Conservation (phyloP, 2,329 filamentous ascomycete genomes). For the Blastomyces gilchristii region DNA sequence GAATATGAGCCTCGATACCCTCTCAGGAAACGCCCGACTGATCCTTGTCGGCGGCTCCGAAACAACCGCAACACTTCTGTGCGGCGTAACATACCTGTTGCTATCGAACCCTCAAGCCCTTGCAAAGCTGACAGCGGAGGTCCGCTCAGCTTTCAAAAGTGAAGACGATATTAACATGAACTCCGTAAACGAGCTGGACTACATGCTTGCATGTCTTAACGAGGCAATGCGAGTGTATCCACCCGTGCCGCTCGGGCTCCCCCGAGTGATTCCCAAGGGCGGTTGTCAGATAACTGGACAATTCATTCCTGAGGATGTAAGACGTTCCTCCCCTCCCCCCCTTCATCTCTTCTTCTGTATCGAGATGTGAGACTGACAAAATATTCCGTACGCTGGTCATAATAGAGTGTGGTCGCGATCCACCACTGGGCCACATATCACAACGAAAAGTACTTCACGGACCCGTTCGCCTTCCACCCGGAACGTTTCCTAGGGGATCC, state of each 20-base stretch:
- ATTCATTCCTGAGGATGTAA: constrained; percentile 25
- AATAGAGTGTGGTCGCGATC: constrained; percentile 35
- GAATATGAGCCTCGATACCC: constrained; percentile 22
- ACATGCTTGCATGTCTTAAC: constrained; percentile 35
- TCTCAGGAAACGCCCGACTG: constrained; percentile 25
- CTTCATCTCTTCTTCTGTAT: too few relatives aligned
- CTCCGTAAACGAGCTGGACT: constrained; percentile 25
- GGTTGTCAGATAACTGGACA: constrained; percentile 29
- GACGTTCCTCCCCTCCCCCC: background rate
- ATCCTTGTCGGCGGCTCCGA: constrained; percentile 38
- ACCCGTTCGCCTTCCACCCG: constrained; percentile 39
- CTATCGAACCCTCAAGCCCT: constrained; percentile 25
- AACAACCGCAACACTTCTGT: constrained; percentile 38
- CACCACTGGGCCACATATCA: constrained; percentile 40
- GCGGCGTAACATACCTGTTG: constrained; percentile 35
- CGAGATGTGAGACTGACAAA: background rate
- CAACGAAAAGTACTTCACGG: constrained; percentile 36
- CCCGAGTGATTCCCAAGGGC: constrained; percentile 14
- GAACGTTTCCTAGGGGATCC: constrained; percentile 37
- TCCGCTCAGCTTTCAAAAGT: constrained; percentile 29
- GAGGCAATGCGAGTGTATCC: constrained; percentile 38
- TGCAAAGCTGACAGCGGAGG: constrained; percentile 29
- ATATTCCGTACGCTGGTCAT: background rate
- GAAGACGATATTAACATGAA: constrained; percentile 33
- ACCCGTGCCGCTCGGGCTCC: constrained; percentile 20